phyloP scores from a whole-genome alignment of 176 grass and related monocot species.

The Puccinellia tenuiflora region DNA sequence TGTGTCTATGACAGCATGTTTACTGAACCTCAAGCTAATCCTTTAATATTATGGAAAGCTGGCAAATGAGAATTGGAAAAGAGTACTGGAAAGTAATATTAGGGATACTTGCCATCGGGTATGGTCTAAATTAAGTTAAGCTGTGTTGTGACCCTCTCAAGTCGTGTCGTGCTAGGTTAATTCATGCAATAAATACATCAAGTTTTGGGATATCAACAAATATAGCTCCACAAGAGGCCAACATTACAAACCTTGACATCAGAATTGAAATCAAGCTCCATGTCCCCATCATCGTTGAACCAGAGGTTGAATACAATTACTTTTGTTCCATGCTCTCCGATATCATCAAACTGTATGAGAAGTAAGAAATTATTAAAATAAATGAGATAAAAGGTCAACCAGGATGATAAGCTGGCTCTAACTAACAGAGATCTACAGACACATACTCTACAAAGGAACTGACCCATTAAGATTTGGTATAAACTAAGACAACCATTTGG shows the following conservation, averaged over 20 bases:
- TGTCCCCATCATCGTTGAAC: slow-evolving; percentile 91
- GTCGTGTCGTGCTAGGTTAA: neutral
- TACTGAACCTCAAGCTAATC: neutral
- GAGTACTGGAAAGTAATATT: neutral
- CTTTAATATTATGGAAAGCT: neutral
- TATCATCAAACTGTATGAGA: slow-evolving; percentile 71
- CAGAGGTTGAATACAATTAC: slow-evolving; percentile 94
- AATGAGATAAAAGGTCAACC: neutral
- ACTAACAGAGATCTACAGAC: neutral
- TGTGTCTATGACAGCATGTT: neutral
- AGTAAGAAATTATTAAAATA: slow-evolving; percentile 13
- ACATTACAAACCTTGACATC: slow-evolving; percentile 60
- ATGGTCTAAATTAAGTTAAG: neutral
- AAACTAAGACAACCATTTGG: neutral
- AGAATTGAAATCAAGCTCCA: slow-evolving; percentile 90
- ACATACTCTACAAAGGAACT: slow-evolving; percentile 4
- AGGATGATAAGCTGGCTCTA: slow-evolving; percentile 9
- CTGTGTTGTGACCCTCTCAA: neutral
- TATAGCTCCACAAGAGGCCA: slow-evolving; percentile 15
- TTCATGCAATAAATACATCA: slow-evolving; percentile 6
- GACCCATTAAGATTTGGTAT: neutral
- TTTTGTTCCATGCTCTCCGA: slow-evolving; percentile 87
- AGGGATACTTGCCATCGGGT: neutral
- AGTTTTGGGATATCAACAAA: slow-evolving; percentile 5
- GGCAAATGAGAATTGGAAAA: neutral